A percentile compares a stretch with the other conserved stretches of the same genome.
Conservation (phyloP, 768 basidiomycete species). For the Lyophyllum semitale region DNA sequence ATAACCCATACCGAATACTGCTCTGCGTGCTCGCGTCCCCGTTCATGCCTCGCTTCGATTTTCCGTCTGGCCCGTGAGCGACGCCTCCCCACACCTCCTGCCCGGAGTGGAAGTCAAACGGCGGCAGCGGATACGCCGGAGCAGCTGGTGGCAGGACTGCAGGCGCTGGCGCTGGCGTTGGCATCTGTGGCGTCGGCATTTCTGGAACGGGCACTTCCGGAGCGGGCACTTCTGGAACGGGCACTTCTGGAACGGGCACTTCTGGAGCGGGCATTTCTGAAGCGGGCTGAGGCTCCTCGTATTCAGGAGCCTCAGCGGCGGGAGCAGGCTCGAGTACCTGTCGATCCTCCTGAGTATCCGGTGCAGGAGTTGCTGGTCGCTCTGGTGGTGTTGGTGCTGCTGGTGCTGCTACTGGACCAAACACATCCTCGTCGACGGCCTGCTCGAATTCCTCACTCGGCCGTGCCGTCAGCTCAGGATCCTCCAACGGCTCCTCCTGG, state of each 20-base stretch:
- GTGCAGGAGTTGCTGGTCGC: background rate
- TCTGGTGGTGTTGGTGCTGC: background rate
- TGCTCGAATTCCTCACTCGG: background rate
- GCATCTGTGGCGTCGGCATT: slow-evolving; percentile 5
- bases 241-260: background rate
- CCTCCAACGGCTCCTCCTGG: background rate
- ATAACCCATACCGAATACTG: slow-evolving; percentile 11
- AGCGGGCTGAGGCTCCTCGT: background rate
- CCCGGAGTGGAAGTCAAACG: slow-evolving; percentile 12
- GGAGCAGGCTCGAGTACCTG: background rate
- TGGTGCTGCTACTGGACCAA: background rate
- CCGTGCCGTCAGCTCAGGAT: background rate
- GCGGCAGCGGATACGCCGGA: slow-evolving; percentile 6
- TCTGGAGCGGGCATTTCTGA: slow-evolving; percentile 5
- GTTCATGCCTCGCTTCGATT: slow-evolving; percentile 4
- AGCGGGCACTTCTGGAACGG: too few species aligned
- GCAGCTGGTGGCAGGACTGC: background rate
- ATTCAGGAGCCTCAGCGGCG: background rate
- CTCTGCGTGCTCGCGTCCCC: slow-evolving; percentile 11
- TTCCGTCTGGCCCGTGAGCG: background rate
- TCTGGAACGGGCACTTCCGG: background rate
- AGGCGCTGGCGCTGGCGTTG: slow-evolving; percentile 8
- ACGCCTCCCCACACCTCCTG: slow-evolving; percentile 21
- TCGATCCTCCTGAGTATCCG: too few species aligned
- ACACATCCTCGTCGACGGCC: background rate